A percentile compares a stretch with the other conserved stretches of the same genome.
These are phyloP conservation scores for Exobasidium cylindrosporum DNA, from an alignment of 1,284 basidiomycete genomes.

Conservation along the genomic window DNA sequence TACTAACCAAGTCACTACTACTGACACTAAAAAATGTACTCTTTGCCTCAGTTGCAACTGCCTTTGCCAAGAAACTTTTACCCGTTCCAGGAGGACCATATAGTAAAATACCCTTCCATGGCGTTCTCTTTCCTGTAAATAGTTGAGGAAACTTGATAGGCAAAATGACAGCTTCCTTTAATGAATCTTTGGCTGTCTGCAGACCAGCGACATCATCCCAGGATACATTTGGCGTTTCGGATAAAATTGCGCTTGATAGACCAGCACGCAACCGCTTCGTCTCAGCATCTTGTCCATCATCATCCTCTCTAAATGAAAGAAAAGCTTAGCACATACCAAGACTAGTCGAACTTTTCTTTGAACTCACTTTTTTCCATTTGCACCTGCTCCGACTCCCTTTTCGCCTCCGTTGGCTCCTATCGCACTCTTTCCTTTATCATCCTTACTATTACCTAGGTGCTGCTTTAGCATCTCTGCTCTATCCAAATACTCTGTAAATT, in stretches of 20 bases:
- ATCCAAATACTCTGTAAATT: constrained; percentile 87
- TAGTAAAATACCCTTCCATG: constrained; percentile 71
- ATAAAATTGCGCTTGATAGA: constrained; percentile 80
- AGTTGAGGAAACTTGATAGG: constrained; percentile 98
- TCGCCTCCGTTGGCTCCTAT: constrained; percentile 71
- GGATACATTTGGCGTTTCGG: constrained; percentile 90
- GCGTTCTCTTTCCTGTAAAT: constrained; percentile 92
- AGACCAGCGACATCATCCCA: constrained; percentile 99
- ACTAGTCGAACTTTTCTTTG: not conserved
- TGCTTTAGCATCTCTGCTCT: constrained; percentile 90
- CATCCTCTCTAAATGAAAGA: constrained; percentile 61
- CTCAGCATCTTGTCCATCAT: constrained; percentile 76
- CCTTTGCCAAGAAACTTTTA: constrained; percentile 85
- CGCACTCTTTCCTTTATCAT: constrained; percentile 74
- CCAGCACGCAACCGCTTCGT: constrained; percentile 90
- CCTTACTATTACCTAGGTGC: constrained; percentile 59
- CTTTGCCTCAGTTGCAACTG: constrained; percentile 97
- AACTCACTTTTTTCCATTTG: constrained; percentile 65
- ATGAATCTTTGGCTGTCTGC: constrained; percentile 85
- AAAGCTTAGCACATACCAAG: not conserved
- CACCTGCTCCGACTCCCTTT: constrained; percentile 64
- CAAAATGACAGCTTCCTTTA: constrained; percentile 97
- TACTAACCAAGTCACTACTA: constrained; percentile 91
- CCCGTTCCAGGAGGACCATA: constrained; percentile 68
- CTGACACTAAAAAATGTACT: constrained; percentile 95